Evolutionary conservation across 176 grass and related monocot species (phyloP).

Genomic region (Elaeis guineensis): DNA sequence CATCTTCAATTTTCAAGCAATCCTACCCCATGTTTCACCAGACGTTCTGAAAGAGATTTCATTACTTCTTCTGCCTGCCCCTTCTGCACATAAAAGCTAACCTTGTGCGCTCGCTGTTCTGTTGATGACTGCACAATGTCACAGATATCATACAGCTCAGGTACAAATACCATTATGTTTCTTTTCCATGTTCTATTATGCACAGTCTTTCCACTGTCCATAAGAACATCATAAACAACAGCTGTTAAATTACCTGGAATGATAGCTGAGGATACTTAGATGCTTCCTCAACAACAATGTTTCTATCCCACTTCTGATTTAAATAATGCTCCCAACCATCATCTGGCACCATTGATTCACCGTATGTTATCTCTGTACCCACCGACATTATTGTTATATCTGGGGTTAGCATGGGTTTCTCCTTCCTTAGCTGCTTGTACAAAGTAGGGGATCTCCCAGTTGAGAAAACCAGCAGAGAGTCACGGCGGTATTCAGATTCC

Average conservation of each 20-base stretch:
- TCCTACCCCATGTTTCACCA: constrained; percentile 49
- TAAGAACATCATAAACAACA: too few species aligned
- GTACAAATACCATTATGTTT: too few species aligned
- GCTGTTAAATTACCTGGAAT: constrained; percentile 38
- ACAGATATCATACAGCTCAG: too few species aligned
- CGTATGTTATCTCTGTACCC: constrained; percentile 83
- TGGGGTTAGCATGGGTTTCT: constrained; percentile 71
- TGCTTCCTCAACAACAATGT: constrained; percentile 68
- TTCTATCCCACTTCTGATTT: constrained; percentile 66
- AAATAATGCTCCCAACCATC: constrained; percentile 55
- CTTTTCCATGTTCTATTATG: too few species aligned
- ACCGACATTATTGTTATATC: constrained; percentile 98
- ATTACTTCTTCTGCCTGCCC: constrained; percentile 53
- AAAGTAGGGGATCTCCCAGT: constrained; percentile 69
- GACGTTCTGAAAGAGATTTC: constrained; percentile 41
- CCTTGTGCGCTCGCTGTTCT: constrained; percentile 75
- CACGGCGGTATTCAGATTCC: constrained; percentile 51
- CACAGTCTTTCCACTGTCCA: too few species aligned
- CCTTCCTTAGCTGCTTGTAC: constrained; percentile 61
- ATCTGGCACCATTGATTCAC: constrained; percentile 79
- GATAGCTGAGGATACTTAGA: constrained; percentile 57
- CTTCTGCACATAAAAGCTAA: constrained; percentile 77
- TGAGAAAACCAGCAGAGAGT: constrained; percentile 75
- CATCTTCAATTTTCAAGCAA: background rate
- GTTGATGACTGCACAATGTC: constrained; percentile 42